Evolutionary conservation across 1,284 basidiomycete species (phyloP).

Genomic region (Ustilago curta): DNA sequence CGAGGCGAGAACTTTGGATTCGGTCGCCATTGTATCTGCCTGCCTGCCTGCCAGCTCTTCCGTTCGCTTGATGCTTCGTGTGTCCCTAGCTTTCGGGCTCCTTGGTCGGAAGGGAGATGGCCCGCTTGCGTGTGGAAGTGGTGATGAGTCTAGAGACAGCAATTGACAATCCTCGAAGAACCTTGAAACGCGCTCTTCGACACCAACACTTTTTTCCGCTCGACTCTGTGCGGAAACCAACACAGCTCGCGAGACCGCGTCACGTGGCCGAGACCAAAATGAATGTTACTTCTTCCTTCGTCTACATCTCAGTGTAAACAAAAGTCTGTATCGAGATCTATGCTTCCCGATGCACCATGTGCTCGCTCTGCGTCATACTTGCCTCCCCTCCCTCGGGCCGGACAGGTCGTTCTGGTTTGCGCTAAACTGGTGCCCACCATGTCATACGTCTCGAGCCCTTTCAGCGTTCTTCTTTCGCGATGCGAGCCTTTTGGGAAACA

Average conservation of each 20-base stretch:
- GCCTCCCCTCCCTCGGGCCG: too few species aligned
- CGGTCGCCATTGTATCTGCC: constrained; percentile 16
- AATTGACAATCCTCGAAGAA: background rate
- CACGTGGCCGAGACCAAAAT: background rate
- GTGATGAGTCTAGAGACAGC: background rate
- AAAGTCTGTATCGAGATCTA: background rate
- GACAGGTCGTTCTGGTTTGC: too few species aligned
- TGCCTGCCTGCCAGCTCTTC: background rate
- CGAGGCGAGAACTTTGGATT: constrained; percentile 9
- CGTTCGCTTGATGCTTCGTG: background rate
- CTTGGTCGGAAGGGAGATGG: background rate
- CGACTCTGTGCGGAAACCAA: background rate
- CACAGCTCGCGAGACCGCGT: constrained; percentile 4
- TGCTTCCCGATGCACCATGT: background rate
- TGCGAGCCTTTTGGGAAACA: too few species aligned
- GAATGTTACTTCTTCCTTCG: background rate
- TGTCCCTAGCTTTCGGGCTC: background rate
- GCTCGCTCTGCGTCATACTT: background rate
- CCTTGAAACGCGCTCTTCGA: constrained; percentile 1
- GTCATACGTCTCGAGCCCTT: too few species aligned
- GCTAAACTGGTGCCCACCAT: too few species aligned
- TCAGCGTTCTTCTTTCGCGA: too few species aligned
- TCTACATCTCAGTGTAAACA: background rate
- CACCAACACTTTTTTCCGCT: constrained; percentile 8
- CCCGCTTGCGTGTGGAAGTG: background rate